Evolutionary conservation across 306 rosid species (phyloP).

Genomic region (Lathyrus tuberosus): DNA sequence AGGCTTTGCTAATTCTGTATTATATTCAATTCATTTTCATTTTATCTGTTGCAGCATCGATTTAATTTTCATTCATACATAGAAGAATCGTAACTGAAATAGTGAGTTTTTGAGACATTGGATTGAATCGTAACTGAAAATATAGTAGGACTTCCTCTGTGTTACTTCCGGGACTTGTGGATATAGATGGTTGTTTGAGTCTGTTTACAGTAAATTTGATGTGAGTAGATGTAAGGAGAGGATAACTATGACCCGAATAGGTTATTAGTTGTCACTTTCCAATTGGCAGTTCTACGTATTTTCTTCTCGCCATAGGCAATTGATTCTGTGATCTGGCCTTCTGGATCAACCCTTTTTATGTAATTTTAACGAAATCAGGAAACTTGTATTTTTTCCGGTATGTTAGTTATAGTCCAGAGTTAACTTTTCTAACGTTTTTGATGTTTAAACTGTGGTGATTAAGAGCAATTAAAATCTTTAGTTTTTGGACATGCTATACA

Average conservation of each 20-base stretch:
- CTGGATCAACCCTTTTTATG: conserved; percentile 16
- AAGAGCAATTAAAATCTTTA: conserved; percentile 17
- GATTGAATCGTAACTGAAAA: not conserved
- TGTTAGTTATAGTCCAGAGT: not conserved
- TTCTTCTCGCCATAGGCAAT: not conserved
- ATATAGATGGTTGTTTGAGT: conserved; percentile 7
- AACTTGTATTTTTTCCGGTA: not conserved
- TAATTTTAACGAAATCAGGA: not conserved
- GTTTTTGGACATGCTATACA: conserved; percentile 11
- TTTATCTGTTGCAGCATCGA: not conserved
- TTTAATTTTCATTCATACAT: not conserved
- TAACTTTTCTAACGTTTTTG: not conserved
- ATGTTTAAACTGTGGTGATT: not conserved
- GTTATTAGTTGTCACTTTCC: not conserved
- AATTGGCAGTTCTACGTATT: not conserved
- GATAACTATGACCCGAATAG: not conserved
- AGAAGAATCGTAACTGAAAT: not conserved
- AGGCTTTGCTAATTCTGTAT: not conserved
- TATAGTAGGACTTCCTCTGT: conserved; percentile 11
- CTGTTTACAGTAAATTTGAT: conserved; percentile 19
- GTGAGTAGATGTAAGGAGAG: conserved; percentile 12
- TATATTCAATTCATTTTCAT: not conserved
- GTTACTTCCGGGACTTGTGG: conserved; percentile 21
- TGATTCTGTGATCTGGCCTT: conserved; percentile 9
- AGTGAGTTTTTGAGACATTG: conserved; percentile 1